Conservation (phyloP, 2,329 filamentous ascomycete species). For the Pseudopyricularia cyperi region DNA sequence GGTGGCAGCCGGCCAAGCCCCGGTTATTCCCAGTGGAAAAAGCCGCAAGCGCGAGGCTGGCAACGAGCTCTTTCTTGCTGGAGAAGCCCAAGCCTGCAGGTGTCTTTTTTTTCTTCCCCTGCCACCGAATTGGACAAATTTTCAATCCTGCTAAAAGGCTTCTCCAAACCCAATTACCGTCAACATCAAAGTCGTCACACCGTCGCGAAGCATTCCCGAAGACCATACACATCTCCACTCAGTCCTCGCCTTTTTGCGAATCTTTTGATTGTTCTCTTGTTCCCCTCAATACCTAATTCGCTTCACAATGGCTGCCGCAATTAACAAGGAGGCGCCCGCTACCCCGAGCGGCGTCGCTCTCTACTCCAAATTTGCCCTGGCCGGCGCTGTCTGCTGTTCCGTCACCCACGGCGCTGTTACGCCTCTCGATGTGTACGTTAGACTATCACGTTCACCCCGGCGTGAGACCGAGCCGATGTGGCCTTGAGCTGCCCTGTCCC, state of each 20-base stretch:
- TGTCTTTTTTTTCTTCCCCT: neutral
- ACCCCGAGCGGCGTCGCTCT: constrained; percentile 45
- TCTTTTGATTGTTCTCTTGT: neutral
- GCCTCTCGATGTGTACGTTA: constrained; percentile 87
- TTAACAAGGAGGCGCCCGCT: neutral
- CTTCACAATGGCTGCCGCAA: constrained; percentile 2
- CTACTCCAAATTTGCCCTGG: constrained; percentile 94
- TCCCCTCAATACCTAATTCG: neutral
- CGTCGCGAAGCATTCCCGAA: neutral
- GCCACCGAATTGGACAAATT: neutral
- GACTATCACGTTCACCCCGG: neutral
- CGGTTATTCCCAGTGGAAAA: neutral
- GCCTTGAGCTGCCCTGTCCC: neutral
- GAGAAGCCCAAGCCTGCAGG: too few species aligned
- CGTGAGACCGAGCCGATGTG: neutral
- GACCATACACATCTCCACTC: constrained; percentile 1
- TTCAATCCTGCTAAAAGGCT: neutral
- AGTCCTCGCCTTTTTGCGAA: neutral
- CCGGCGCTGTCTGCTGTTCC: constrained; percentile 95
- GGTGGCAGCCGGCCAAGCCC: too few species aligned
- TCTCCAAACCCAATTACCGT: neutral
- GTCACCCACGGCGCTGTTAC: constrained; percentile 95
- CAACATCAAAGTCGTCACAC: neutral
- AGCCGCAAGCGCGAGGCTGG: neutral
- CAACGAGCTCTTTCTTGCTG: too few species aligned